Base-by-base conservation (phyloP, 2,329 filamentous ascomycete genomes). In the Microsporum audouinii region DNA sequence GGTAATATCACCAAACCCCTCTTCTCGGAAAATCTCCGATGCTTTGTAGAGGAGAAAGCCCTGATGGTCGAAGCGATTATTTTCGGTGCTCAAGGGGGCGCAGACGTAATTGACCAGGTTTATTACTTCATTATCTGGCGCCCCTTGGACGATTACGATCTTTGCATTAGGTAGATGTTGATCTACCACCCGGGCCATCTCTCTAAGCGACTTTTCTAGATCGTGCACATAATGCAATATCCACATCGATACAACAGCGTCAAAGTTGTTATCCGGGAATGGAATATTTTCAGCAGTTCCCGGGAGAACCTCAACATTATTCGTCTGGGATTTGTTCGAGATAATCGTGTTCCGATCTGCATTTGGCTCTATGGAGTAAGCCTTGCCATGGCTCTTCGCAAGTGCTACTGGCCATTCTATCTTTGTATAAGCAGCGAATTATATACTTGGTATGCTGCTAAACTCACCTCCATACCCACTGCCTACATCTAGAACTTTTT, bases 211-310 rank as follows among this genome's bases (percentile, higher is more conserved):
- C 7, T 41, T n/a, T 27, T 57, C 47, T 27, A 58, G 29, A 43
- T 57, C 23, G 31, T 63, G 31, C 14, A 57, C 57, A 33, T 57
- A 38, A n/a, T 61, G 55, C 2, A 63, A 23, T 7, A 56, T 49
- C 34, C 31, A 61, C 17, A 57, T 55, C 12, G 59, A 53, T 23
- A 57, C 49, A n/a, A 41, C 59, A 2, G 55, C 59, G 27, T 63
- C 61, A 38, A 63, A 63, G 31, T 31, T 60, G 5, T 51, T 33
- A 31, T 51, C 56, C 45, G 29, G 33, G 34, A 61, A 63, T 29
- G 59, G 62, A 4, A 63, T 17, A 36, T 36, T 39, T 10, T 27
- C 56, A 14, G 12, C 31, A 23, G 7, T 33, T 6, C 29, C 49
- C 17, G 29, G 14, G 3, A 53, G 49, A 23, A 33, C 8, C 8